Conservation (phyloP, 495 filamentous ascomycete species). For the Chaetomidium leptoderma region DNA sequence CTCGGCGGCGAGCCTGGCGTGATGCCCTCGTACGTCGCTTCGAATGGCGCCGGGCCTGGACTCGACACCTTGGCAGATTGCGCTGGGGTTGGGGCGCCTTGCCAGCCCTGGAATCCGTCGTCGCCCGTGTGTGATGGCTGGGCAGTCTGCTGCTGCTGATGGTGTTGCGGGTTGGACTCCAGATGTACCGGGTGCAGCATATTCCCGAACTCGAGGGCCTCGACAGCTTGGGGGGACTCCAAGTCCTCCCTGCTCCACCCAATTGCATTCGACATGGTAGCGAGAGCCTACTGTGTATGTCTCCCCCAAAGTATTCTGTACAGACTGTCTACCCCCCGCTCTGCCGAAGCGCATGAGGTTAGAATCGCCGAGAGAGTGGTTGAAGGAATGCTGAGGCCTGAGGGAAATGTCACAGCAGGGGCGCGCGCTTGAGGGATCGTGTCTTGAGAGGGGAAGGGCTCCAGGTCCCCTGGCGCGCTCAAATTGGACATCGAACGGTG, state of each 20-base stretch:
- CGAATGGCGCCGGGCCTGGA: neutral
- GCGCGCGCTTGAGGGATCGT: too few species aligned
- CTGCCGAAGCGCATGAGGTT: too few species aligned
- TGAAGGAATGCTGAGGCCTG: too few species aligned
- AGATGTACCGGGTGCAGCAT: neutral
- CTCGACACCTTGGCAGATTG: neutral
- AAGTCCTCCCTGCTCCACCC: constrained; percentile 3
- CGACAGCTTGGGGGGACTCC: neutral
- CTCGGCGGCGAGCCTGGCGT: neutral
- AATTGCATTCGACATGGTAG: neutral
- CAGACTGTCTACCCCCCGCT: too few species aligned
- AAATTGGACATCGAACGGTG: too few species aligned
- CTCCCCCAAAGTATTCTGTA: too few species aligned
- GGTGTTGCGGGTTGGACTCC: too few species aligned
- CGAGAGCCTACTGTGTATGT: neutral
- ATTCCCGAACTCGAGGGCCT: neutral
- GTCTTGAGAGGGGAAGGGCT: too few species aligned
- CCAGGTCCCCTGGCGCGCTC: too few species aligned
- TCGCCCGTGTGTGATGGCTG: constrained; percentile 4
- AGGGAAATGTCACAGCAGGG: too few species aligned
- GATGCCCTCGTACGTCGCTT: neutral
- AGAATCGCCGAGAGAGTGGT: too few species aligned
- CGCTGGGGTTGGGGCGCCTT: neutral
- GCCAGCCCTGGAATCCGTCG: neutral
- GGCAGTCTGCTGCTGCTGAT: neutral